These are phyloP conservation scores for Candida chauliodis DNA, from an alignment of 805 yeast species.

Conservation along the genomic window DNA sequence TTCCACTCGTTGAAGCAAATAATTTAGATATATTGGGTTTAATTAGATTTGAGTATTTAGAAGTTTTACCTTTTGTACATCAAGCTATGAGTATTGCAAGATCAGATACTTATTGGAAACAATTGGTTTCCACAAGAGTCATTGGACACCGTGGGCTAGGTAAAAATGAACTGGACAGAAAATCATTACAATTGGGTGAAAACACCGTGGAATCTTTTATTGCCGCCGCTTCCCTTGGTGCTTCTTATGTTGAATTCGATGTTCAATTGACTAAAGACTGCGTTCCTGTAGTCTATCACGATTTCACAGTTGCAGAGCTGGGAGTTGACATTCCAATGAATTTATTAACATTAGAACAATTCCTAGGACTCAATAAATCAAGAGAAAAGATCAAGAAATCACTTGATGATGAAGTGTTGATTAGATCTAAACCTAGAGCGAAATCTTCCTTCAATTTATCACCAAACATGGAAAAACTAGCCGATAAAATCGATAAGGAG, in stretches of 20 bases:
- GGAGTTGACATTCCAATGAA: conserved; percentile 98
- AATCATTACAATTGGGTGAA: conserved; percentile 88
- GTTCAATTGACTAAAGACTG: conserved; percentile 90
- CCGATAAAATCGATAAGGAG: conserved; percentile 38
- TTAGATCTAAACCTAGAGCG: conserved; percentile 24
- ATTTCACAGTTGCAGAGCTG: conserved; percentile 88
- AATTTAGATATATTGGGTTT: conserved; percentile 75
- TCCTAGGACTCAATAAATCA: conserved; percentile 49
- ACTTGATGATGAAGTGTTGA: conserved; percentile 5
- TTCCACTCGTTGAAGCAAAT: conserved; percentile 73
- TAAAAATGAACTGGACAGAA: conserved; percentile 67
- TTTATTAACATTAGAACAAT: conserved; percentile 83
- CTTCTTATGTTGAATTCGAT: conserved; percentile 94
- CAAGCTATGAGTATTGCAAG: conserved; percentile 60
- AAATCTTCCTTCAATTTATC: conserved; percentile 36
- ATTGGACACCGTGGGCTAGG: conserved; percentile 97
- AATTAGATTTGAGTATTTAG: conserved; percentile 68
- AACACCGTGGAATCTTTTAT: conserved; percentile 92
- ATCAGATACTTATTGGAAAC: conserved; percentile 87
- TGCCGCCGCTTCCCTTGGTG: conserved; percentile 95
- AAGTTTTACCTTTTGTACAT: conserved; percentile 71
- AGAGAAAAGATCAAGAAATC: conserved; percentile 1
- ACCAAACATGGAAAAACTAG: conserved; percentile 14
- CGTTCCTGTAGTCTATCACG: conserved; percentile 93
- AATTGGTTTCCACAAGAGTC: conserved; percentile 80